phyloP scores from a whole-genome alignment of 441 rosid species.

The Gossypium lobatum region DNA sequence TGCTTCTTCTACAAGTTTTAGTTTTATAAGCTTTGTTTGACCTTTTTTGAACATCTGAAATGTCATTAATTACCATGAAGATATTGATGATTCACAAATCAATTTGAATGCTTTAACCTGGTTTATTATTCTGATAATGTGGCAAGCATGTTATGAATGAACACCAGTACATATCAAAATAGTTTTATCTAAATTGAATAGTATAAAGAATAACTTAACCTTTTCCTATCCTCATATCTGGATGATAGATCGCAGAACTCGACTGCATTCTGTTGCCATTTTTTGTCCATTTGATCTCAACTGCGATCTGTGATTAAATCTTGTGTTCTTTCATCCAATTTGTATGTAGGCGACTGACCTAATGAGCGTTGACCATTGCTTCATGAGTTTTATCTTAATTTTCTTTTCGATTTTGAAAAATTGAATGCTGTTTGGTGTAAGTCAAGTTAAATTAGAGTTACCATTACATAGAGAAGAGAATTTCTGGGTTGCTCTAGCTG shows the following conservation, averaged over 20 bases:
- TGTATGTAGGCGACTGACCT: background rate
- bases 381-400: too few species aligned
- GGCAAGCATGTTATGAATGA: conserved; percentile 2
- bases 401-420: too few species aligned
- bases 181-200: background rate
- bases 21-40: background rate
- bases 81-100: background rate
- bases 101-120: background rate
- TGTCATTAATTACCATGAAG: conserved; percentile 3
- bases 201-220: background rate
- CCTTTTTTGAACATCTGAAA: background rate
- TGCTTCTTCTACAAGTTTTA: background rate
- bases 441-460: too few species aligned
- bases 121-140: background rate
- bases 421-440: too few species aligned
- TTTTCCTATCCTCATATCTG: background rate
- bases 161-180: background rate
- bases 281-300: background rate
- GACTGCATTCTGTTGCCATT: background rate
- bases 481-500: background rate
- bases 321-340: background rate
- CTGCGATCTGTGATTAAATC: background rate
- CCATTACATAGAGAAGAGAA: background rate
- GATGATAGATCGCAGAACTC: background rate
- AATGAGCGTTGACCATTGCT: too few species aligned